Base-by-base conservation (phyloP, 257 asterid genomes). In the Nicotiana paniculata region DNA sequence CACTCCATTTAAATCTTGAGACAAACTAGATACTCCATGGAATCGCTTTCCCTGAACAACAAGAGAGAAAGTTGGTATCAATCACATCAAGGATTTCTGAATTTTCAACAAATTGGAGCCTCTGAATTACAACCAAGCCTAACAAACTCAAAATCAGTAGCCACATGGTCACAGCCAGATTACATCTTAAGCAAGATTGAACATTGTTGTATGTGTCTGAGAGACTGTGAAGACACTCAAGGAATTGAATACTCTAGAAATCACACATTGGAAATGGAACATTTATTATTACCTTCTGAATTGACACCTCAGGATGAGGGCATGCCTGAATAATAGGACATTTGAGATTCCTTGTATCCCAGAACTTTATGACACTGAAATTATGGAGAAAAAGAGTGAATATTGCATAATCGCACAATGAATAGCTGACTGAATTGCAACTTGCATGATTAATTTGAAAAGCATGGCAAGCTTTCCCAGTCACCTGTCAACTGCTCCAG, bases 401-500 rank as follows among this genome's bases (percentile, higher is more conserved):
- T 75, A 67, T 54, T 63, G 81, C 53, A 64, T 43, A 63, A 82
- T 63, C 74, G 63, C 84, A 72, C 63, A 76, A 81, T 13, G 17
- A 76, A 66, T 58, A 74, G 75, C 81, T 35, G 81, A 24, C 15
- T 30, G 53, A 83, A 78, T 46, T 66, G 35, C 57, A 62, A 83
- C 81, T 46, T 66, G 35, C 57, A 66, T 57, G 46, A 79, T 51
- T 65, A 81, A 57, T 77, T 69, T 83, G 28, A 30, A 46, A 72
- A 81, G 76, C 37, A 81, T 74, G 54, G 76, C 21, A 81, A 77
- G 62, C 53, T 35, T 77, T 72, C 32, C 77, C 13, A 53, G 43
- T 58, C 53, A 94, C 99, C 98, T 94, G 92, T 94, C 98, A 84
- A 93, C 98, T 86, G 98, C 99, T 86, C 99, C 99, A 69, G 98